Evolutionary conservation across 1,139 yeast species (phyloP).

Genomic region (Kodamaea derodonti): DNA sequence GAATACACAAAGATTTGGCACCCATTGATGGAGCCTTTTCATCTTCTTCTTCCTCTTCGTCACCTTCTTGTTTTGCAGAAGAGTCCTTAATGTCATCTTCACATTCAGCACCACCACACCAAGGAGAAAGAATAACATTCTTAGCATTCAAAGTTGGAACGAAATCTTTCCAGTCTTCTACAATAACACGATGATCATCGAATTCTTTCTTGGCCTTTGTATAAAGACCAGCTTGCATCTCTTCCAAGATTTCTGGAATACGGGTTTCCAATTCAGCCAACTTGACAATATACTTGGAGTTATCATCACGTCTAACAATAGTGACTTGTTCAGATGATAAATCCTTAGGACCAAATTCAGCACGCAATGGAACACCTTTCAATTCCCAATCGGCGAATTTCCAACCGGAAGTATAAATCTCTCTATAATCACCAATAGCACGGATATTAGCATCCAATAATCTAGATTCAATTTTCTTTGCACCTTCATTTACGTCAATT

Average conservation of each 20-base stretch:
- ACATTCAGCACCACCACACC: conserved; percentile 95
- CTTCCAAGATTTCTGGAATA: conserved; percentile 73
- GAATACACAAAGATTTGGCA: conserved; percentile 97
- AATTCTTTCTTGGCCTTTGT: conserved; percentile 75
- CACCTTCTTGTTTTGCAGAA: conserved; percentile 78
- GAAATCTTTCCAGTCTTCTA: conserved; percentile 85
- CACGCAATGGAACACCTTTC: conserved; percentile 90
- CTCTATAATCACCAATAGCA: conserved; percentile 83
- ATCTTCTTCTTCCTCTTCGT: conserved; percentile 82
- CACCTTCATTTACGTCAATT: conserved; percentile 64
- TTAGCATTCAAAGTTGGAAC: conserved; percentile 89
- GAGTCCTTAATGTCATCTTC: conserved; percentile 96
- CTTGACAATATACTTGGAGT: conserved; percentile 65
- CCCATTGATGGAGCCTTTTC: conserved; percentile 99
- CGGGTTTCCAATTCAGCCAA: conserved; percentile 62
- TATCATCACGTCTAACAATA: conserved; percentile 91
- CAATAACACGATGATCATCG: conserved; percentile 77
- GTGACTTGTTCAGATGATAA: conserved; percentile 73
- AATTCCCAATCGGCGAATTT: conserved; percentile 97
- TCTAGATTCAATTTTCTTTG: conserved; percentile 59
- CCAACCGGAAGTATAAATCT: conserved; percentile 97
- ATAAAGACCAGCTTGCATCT: conserved; percentile 73
- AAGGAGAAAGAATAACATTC: conserved; percentile 89
- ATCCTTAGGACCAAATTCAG: conserved; percentile 97
- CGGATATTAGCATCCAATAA: conserved; percentile 62